Evolutionary conservation across 768 basidiomycete genomes (phyloP), one percentile per base, ranked within the genome.

Genomic region (Tremella mesenterica): DNA sequence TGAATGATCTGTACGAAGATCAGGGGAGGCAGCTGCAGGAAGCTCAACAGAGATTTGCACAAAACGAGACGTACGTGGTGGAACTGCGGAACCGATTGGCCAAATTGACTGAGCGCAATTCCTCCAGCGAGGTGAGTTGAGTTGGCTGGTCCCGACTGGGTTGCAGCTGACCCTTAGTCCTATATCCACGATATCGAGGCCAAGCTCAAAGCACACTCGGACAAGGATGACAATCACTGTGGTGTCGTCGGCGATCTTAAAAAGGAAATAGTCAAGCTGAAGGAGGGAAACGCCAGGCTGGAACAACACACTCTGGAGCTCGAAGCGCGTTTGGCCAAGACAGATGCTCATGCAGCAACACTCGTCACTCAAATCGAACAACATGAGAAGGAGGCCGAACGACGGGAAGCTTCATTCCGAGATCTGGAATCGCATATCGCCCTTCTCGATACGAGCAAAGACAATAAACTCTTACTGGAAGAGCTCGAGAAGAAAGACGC

Each of bases 161-260:
- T 47, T 20, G 30, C 53, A 31, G 46, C 72, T 59, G 54, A 64
- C 29, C 50, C 51, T 26, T 67, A 93, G 89, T 85, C 85, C 1
- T 96, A 97, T 71, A 83, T 97, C 39, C 86, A 82, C 26, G 92
- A 97, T 69, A 77, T 97, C 28, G 93, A 99, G 73, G 83, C 86
- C 69, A 90, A 87, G 75, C 82, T 99, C 69, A 89, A 85, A 75
- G 74, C 79, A 4, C 86, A 84, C 66, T 83, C 89, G 61, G 92
- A 96, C 64, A 81, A 81, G 1, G 84, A 83, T 14, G 71, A 86
- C 31, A 79, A 80, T 9, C 86, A 87, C 18, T 84, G 80, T 59
- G 85, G 85, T 70, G 85, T 86, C 3, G 78, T 95, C 68, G 79
- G 79, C 23, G 89, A 93, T 56, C 79, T 97, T 48, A 83, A 82